Percentiles rank a stretch among this genome's conserved stretches.
phyloP scores from a whole-genome alignment of 805 yeast genomes.

The Candida anglica region DNA sequence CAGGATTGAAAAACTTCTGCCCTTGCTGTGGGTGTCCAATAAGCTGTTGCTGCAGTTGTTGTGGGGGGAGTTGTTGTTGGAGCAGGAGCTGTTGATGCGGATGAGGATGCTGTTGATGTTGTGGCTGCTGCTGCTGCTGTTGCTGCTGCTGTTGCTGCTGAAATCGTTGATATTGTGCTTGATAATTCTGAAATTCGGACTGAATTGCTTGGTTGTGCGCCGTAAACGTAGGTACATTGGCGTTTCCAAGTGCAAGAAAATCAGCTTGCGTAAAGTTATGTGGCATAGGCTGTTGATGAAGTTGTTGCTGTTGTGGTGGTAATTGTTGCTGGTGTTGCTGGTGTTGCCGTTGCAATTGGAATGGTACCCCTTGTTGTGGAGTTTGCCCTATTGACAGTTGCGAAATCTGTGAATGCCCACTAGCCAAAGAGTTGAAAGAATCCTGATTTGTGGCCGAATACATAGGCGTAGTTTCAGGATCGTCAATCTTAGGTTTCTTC shows the following conservation, averaged over 20 bases:
- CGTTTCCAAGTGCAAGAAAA: conserved; percentile 11
- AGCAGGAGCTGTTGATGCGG: conserved; percentile 6
- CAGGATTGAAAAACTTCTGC: conserved; percentile 7
- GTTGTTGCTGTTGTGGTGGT: conserved; percentile 45
- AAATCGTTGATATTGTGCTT: conserved; percentile 21
- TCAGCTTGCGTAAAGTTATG: conserved; percentile 20
- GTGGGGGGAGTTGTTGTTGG: conserved; percentile 6
- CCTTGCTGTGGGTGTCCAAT: conserved; percentile 7
- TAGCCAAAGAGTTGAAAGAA: conserved; percentile 11
- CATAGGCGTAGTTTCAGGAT: conserved; percentile 6
- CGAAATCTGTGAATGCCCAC: conserved; percentile 8
- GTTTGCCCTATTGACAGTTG: conserved; percentile 2
- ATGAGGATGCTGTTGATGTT: conserved; percentile 12
- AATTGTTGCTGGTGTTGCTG: conserved; percentile 56
- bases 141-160: conserved; percentile 21
- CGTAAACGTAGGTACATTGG: conserved; percentile 2
- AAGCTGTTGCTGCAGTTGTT: conserved; percentile 2
- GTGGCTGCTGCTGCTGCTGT: conserved; percentile 16
- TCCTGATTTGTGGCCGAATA: conserved; percentile 15
- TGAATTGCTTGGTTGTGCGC: conserved; percentile 1
- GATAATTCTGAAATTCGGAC: conserved; percentile 10
- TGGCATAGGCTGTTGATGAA: conserved; percentile 18
- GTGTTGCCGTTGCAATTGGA: conserved; percentile 56
- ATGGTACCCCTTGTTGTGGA: conserved; percentile 9
- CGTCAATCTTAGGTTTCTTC: conserved; percentile 39